A percentile compares a stretch with the other conserved stretches of the same genome.
Conservation (phyloP, 345 rosid species). For the Iberis pinnata region DNA sequence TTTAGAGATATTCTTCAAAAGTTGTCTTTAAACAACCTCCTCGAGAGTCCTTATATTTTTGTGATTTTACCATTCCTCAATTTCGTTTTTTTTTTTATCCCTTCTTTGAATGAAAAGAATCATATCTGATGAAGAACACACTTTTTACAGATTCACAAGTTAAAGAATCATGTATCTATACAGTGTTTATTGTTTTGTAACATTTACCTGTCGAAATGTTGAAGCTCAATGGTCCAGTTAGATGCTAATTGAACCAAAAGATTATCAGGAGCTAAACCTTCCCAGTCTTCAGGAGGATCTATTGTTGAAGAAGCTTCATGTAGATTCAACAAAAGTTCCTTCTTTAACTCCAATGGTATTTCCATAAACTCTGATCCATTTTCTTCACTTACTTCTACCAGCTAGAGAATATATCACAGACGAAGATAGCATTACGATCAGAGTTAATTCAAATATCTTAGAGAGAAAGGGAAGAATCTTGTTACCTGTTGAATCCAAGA, state of each 20-base stretch:
- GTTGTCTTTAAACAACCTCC: too few species aligned
- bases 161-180: conserved; percentile 24
- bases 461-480: conserved; percentile 4
- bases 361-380: conserved; percentile 55
- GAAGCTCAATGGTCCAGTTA: conserved; percentile 76
- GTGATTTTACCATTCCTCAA: neutral
- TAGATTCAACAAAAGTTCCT: conserved; percentile 63
- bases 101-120: neutral
- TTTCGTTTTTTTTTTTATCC: too few species aligned
- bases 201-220: conserved; percentile 41
- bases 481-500: conserved; percentile 94
- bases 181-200: conserved; percentile 11
- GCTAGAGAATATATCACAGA: conserved; percentile 32
- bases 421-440: neutral
- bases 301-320: conserved; percentile 60
- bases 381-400: conserved; percentile 63
- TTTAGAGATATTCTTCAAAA: too few species aligned
- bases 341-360: conserved; percentile 74
- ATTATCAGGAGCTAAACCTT: conserved; percentile 65
- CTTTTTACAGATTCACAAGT: conserved; percentile 2
- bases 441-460: neutral
- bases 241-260: conserved; percentile 76
- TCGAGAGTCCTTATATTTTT: too few species aligned
- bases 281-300: conserved; percentile 86
- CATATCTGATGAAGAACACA: neutral